A percentile compares a stretch with the other conserved stretches of the same genome.
Evolutionary conservation across 768 basidiomycete species (phyloP).

Genomic region (Candolleomyces eurysporus): DNA sequence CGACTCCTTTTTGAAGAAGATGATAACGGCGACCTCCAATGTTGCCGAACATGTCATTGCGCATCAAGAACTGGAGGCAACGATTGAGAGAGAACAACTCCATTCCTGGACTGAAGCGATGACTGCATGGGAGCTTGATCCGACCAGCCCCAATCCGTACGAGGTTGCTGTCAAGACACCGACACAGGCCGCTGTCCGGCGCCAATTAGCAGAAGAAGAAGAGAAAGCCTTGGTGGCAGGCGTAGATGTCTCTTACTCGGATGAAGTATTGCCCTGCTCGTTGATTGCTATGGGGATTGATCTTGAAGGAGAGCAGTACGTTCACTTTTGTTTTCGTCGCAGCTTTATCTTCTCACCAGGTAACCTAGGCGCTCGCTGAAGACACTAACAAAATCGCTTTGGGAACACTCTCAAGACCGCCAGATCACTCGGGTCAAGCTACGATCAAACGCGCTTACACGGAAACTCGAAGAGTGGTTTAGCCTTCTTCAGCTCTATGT

Average conservation of each 20-base stretch:
- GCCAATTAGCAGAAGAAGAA: constrained; percentile 6
- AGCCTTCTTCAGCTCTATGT: constrained; percentile 12
- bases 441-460: constrained; percentile 12
- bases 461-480: constrained; percentile 17
- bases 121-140: neutral
- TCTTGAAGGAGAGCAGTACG: constrained; percentile 20
- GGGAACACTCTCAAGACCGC: constrained; percentile 14
- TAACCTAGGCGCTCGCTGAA: neutral
- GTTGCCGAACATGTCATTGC: neutral
- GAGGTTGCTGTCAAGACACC: neutral
- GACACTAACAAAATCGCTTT: neutral
- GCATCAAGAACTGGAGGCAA: neutral
- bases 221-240: neutral
- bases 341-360: neutral
- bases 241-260: neutral
- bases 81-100: neutral
- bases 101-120: neutral
- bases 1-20: neutral
- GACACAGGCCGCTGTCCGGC: constrained; percentile 7
- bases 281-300: constrained; percentile 16
- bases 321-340: neutral
- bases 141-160: neutral
- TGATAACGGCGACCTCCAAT: neutral
- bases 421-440: constrained; percentile 12
- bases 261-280: constrained; percentile 10